phyloP scores from a whole-genome alignment of 2,329 filamentous ascomycete species.

The Nakataea oryzae region DNA sequence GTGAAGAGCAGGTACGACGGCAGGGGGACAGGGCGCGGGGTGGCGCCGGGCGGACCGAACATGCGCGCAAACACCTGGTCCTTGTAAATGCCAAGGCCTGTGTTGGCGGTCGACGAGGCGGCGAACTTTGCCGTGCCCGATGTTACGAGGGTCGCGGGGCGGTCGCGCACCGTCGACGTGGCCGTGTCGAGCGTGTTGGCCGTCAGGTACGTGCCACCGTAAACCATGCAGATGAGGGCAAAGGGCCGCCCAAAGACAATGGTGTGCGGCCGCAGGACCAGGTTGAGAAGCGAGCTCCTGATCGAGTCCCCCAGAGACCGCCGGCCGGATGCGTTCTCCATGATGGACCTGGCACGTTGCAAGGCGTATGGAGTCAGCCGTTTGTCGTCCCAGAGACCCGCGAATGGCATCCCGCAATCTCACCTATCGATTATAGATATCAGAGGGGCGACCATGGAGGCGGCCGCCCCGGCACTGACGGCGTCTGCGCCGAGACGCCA shows the following conservation, averaged over 20 bases:
- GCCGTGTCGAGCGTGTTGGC: conserved; percentile 81
- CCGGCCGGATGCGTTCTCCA: conserved; percentile 70
- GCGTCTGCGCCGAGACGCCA: conserved; percentile 26
- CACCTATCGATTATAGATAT: conserved; percentile 84
- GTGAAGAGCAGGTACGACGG: conserved; percentile 72
- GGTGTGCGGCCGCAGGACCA: conserved; percentile 49
- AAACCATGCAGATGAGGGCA: conserved; percentile 61
- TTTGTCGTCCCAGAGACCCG: neutral
- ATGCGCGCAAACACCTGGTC: conserved; percentile 76
- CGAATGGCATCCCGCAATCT: neutral
- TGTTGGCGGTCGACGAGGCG: conserved; percentile 71
- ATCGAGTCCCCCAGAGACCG: conserved; percentile 49
- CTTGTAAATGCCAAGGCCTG: conserved; percentile 80
- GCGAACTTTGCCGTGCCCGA: conserved; percentile 72
- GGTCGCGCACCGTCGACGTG: conserved; percentile 50
- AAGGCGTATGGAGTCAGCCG: neutral
- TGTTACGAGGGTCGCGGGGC: conserved; percentile 52
- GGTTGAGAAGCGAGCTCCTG: conserved; percentile 41
- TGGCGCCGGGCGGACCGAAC: conserved; percentile 53
- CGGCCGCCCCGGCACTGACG: conserved; percentile 55
- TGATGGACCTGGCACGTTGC: conserved; percentile 51
- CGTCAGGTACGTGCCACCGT: conserved; percentile 81
- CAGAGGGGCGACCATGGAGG: conserved; percentile 67
- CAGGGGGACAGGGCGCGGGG: conserved; percentile 49
- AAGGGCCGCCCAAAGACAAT: conserved; percentile 58